A percentile compares a stretch with the other conserved stretches of the same genome.
Conservation (phyloP, 139 green algal genomes). For the Coelastrella sp. region DNA sequence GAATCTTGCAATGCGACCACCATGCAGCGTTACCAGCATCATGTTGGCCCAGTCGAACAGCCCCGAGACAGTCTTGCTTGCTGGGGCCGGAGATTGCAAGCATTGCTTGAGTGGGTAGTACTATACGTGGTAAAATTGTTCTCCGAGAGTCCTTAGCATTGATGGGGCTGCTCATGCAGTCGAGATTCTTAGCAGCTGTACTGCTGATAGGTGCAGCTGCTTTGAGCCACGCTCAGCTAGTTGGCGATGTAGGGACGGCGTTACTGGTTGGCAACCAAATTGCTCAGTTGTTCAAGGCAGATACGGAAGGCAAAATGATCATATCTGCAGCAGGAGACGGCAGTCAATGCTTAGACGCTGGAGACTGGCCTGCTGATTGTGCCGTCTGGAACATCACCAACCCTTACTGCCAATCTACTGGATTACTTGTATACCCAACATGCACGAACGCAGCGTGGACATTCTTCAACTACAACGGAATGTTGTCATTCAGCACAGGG, state of each 20-base stretch:
- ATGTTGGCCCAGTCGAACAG: background rate
- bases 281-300: background rate
- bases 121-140: background rate
- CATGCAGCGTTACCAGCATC: background rate
- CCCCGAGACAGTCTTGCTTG: background rate
- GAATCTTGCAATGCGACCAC: background rate
- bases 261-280: slow-evolving; percentile 9
- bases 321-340: slow-evolving; percentile 28
- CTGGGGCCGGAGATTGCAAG: background rate
- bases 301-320: slow-evolving; percentile 31
- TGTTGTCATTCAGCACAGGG: slow-evolving; percentile 21
- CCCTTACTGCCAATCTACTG: slow-evolving; percentile 17
- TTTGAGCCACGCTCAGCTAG: background rate
- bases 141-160: background rate
- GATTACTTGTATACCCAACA: slow-evolving; percentile 4
- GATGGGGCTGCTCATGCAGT: background rate
- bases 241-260: slow-evolving; percentile 9
- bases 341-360: slow-evolving; percentile 23
- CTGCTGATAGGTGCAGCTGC: background rate
- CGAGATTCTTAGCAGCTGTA: background rate
- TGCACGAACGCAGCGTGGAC: slow-evolving; percentile 25
- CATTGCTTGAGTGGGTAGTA: background rate
- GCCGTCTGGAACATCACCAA: background rate
- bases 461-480: slow-evolving; percentile 42
- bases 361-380: slow-evolving; percentile 16